Conservation (phyloP, 2,329 filamentous ascomycete species). For the Calonectria ilicicola region DNA sequence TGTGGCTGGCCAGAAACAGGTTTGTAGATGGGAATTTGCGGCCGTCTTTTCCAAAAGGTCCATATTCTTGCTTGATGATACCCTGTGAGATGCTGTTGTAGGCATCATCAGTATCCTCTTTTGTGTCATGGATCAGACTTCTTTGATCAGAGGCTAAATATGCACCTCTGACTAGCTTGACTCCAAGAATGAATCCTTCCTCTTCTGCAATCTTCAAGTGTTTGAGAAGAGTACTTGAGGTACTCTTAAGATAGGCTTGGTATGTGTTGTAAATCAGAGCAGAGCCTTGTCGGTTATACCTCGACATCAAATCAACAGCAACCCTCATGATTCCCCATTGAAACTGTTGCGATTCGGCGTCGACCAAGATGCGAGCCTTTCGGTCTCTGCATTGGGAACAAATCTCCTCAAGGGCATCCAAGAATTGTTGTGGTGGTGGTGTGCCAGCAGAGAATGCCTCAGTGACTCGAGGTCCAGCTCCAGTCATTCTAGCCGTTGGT, state of each 20-base stretch:
- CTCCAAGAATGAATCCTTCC: background rate
- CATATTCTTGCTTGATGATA: background rate
- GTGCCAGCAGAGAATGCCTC: background rate
- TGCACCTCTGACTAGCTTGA: background rate
- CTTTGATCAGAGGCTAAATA: background rate
- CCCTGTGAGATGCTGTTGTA: background rate
- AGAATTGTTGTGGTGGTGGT: background rate
- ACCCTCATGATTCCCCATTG: background rate
- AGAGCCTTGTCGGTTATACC: background rate
- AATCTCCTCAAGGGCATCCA: background rate
- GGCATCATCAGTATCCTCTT: background rate
- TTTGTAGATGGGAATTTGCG: background rate
- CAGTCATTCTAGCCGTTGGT: background rate
- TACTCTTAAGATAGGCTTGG: background rate
- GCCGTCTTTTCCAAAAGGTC: background rate
- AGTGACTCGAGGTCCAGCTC: background rate
- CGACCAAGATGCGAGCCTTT: background rate
- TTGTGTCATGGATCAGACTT: background rate
- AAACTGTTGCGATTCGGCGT: background rate
- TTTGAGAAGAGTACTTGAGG: background rate
- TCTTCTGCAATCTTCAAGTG: background rate
- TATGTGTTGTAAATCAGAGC: background rate
- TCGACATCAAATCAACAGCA: background rate
- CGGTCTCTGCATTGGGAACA: background rate
- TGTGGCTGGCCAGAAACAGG: background rate